Base-by-base conservation (phyloP, 306 rosid species). In the Quercus suber region DNA sequence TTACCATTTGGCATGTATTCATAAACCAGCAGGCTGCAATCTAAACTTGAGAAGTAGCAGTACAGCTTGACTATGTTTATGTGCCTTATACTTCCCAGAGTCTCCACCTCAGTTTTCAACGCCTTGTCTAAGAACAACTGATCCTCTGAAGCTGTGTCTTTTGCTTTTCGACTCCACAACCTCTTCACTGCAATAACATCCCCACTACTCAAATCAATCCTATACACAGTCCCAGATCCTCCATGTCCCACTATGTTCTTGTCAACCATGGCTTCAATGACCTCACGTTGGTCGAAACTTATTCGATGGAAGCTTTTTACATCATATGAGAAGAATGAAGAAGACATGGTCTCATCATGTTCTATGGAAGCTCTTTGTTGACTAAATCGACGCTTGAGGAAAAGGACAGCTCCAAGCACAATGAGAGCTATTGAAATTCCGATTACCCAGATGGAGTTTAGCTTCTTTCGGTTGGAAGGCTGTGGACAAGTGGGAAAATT, bases 1-100 rank as follows among this genome's bases (percentile, higher is more conserved):
- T 91, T 96, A 55, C 99, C 99, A 28, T 96, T 96, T 2, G 96
- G 90, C 98, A 96, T 91, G 65, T 84, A 93, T 83, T 96, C 99
- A 73, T 96, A 96, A 70, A 96, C 94, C 88, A 96, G 81, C 25
- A 96, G 84, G 28, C 81, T 91, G 67, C 94, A 89, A 10, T 96
- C 90, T 85, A 81, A 69, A 55, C 95, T 89, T 8, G 99, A 89
- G 86, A 96, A 89, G 74, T 90, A 91, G 83, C 98, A 88, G 31
- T 88, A 96, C 2, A 96, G 37, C 73, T 96, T 96, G 53, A 96
- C 99, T 55, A 96, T 96, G 86, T 96, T 96, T 73, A 84, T 96
- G 87, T 96, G 99, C 58, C 99, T 87, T 74, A 96, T 90, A 35
- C 92, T 91, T 49, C 99, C 99, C 45, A 96, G 65, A 7, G 96